Evolutionary conservation across 768 basidiomycete genomes (phyloP).

Genomic region (Royoungia palumana): DNA sequence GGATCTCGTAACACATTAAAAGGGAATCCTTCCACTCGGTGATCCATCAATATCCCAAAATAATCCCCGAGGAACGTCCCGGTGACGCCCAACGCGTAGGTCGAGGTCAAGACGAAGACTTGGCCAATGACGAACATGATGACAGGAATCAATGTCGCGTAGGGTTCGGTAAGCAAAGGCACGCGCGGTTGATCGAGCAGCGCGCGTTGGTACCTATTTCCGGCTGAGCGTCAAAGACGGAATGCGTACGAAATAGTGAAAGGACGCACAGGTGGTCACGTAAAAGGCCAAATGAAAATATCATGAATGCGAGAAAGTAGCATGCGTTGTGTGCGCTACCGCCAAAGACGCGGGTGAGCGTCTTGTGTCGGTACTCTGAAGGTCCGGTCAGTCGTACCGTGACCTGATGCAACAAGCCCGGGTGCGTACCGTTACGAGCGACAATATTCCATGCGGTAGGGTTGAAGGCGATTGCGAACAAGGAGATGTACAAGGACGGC

Average conservation of each 20-base stretch:
- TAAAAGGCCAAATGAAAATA: slow-evolving; percentile 81
- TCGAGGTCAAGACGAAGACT: slow-evolving; percentile 82
- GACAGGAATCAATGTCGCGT: slow-evolving; percentile 55
- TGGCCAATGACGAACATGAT: slow-evolving; percentile 71
- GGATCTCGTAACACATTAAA: slow-evolving; percentile 92
- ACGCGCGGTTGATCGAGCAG: slow-evolving; percentile 71
- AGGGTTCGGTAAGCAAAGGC: slow-evolving; percentile 63
- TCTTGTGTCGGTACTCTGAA: slow-evolving; percentile 78
- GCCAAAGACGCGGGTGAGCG: slow-evolving; percentile 79
- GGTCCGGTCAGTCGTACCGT: too few species aligned
- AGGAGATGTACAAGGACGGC: slow-evolving; percentile 58
- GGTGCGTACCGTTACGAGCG: slow-evolving; percentile 55
- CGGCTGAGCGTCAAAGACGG: neutral
- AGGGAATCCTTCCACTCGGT: slow-evolving; percentile 92
- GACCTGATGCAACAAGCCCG: neutral
- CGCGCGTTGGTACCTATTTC: slow-evolving; percentile 67
- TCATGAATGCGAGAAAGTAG: slow-evolving; percentile 81
- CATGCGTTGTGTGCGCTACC: slow-evolving; percentile 74
- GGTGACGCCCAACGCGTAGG: slow-evolving; percentile 88
- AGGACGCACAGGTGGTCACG: slow-evolving; percentile 78
- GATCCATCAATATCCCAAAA: slow-evolving; percentile 84
- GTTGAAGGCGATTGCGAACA: slow-evolving; percentile 82
- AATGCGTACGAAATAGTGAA: neutral
- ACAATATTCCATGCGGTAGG: slow-evolving; percentile 96
- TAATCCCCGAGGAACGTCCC: slow-evolving; percentile 89